phyloP scores from a whole-genome alignment of 2,329 filamentous ascomycete species.

The Colletotrichum australisinense region DNA sequence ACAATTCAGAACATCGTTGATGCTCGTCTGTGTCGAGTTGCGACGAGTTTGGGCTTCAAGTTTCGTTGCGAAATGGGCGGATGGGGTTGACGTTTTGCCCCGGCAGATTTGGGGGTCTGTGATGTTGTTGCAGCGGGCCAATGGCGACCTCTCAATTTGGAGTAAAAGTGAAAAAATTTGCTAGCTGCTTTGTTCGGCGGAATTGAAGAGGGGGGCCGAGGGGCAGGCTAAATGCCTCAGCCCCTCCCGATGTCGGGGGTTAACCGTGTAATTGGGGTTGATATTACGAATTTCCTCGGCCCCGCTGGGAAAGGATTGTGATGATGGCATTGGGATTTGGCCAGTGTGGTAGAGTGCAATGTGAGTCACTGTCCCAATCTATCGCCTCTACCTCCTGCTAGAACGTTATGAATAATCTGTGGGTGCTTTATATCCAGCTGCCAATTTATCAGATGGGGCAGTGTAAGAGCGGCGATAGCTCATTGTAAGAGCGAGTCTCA shows the following conservation, averaged over 20 bases:
- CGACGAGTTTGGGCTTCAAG: not conserved
- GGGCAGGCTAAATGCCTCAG: not conserved
- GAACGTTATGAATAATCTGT: not conserved
- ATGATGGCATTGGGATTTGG: not conserved
- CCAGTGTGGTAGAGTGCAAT: too few relatives aligned
- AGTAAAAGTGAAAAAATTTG: not conserved
- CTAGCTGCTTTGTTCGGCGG: not conserved
- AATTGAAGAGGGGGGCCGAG: not conserved
- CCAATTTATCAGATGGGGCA: not conserved
- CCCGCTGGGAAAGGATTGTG: not conserved
- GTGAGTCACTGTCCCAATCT: not conserved
- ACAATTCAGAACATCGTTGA: not conserved
- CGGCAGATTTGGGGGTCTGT: not conserved
- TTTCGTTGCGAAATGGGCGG: rapidly evolving
- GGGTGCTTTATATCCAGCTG: not conserved
- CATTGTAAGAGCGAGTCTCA: not conserved
- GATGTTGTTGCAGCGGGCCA: not conserved
- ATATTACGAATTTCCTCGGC: not conserved
- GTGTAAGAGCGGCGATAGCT: not conserved
- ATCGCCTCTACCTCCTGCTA: not conserved
- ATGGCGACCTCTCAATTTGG: not conserved
- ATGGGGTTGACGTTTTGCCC: too few relatives aligned
- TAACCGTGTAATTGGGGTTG: not conserved
- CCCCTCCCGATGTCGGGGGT: conserved; percentile 1
- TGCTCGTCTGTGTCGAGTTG: not conserved